These are phyloP conservation scores for Penicillium mononematosum DNA, from an alignment of 495 filamentous ascomycete genomes.

Conservation along the genomic window DNA sequence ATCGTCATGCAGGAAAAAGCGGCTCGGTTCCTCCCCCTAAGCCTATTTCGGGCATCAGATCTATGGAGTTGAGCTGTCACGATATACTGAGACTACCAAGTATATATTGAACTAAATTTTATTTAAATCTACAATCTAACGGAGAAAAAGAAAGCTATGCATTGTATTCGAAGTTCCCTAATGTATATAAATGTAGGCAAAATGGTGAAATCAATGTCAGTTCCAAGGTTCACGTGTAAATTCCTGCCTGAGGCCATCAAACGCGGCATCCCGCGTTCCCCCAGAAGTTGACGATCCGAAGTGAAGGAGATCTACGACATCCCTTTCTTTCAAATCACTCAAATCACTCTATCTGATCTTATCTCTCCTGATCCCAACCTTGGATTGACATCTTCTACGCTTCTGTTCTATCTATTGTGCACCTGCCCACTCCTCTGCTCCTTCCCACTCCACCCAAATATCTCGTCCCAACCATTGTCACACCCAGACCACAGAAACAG, in stretches of 20 bases:
- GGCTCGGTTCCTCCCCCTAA: not conserved
- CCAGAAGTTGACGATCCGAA: not conserved
- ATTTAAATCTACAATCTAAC: not conserved
- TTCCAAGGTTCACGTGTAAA: not conserved
- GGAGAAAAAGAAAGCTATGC: not conserved
- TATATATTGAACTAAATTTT: not conserved
- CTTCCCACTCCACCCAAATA: not conserved
- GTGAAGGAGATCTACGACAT: not conserved
- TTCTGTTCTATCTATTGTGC: not conserved
- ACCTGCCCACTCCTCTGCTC: not conserved
- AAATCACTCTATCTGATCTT: not conserved
- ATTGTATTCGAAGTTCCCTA: not conserved
- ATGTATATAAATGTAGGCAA: not conserved
- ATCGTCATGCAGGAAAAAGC: constrained; percentile 10
- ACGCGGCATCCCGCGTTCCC: constrained; percentile 8
- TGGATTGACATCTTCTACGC: not conserved
- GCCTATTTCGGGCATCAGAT: constrained; percentile 8
- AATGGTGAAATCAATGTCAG: not conserved
- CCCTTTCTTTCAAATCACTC: not conserved
- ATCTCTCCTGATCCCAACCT: not conserved
- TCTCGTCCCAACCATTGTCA: not conserved
- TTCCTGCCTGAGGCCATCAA: constrained; percentile 19
- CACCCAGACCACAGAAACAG: not conserved
- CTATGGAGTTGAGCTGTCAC: not conserved
- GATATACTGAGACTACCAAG: not conserved